phyloP scores from a whole-genome alignment of 805 yeast genomes.

The Clavispora santaluciae region DNA sequence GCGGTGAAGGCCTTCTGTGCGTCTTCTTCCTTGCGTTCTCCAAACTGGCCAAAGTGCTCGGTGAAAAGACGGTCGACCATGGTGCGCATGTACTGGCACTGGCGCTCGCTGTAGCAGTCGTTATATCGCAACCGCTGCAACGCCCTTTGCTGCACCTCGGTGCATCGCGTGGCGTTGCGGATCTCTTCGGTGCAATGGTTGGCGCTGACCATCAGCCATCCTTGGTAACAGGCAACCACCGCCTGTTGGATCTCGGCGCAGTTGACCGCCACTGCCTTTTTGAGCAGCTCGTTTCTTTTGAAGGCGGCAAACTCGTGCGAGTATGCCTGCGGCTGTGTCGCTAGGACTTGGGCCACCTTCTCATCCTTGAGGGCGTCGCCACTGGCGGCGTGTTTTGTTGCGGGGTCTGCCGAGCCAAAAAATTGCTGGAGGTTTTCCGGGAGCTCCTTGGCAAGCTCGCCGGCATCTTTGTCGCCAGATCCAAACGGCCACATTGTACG shows the following conservation, averaged over 20 bases:
- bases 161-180: constrained; percentile 22
- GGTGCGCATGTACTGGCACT: constrained; percentile 34
- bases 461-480: constrained; percentile 17
- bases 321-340: constrained; percentile 13
- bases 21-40: constrained; percentile 26
- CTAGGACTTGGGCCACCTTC: constrained; percentile 23
- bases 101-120: constrained; percentile 30
- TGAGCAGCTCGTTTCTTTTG: constrained; percentile 22
- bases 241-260: constrained; percentile 38
- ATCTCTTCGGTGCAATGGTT: constrained; percentile 30
- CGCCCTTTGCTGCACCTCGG: constrained; percentile 32
- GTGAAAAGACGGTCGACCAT: constrained; percentile 33
- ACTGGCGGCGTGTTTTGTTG: constrained; percentile 15
- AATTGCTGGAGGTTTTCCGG: constrained; percentile 30
- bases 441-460: constrained; percentile 28
- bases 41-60: constrained; percentile 35
- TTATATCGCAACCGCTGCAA: constrained; percentile 30
- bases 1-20: constrained; percentile 21
- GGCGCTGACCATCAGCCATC: constrained; percentile 24
- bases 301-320: constrained; percentile 26
- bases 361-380: constrained; percentile 18
- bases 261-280: constrained; percentile 28
- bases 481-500: constrained; percentile 28
- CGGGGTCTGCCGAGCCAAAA: constrained; percentile 29
- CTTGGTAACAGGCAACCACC: constrained; percentile 33